Conservation (phyloP, 2,329 filamentous ascomycete species). For the Diaporthe humulicola region DNA sequence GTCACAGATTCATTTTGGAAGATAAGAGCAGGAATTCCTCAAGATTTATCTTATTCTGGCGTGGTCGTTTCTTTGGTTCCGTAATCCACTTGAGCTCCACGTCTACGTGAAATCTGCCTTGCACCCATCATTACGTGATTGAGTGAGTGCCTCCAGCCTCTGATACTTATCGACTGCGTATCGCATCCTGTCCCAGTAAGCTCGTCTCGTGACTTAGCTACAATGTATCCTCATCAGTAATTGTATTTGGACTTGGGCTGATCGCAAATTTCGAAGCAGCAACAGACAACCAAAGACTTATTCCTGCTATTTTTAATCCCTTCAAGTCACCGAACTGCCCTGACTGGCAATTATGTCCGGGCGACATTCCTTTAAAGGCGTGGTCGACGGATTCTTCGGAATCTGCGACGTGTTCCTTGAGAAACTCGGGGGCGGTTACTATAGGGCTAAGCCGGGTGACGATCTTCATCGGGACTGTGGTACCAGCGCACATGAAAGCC, state of each 20-base stretch:
- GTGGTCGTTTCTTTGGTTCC: background rate
- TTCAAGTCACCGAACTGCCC: accelerated
- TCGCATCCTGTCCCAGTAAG: background rate
- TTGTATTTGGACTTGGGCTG: background rate
- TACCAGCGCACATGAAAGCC: background rate
- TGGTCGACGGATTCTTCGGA: constrained; percentile 7
- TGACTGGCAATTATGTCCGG: background rate
- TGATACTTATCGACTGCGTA: background rate
- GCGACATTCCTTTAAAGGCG: constrained; percentile 10
- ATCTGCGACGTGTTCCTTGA: constrained; percentile 28
- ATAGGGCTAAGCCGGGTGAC: constrained; percentile 17
- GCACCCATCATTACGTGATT: background rate
- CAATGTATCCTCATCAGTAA: background rate
- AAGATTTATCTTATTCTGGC: accelerated
- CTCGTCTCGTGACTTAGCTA: background rate
- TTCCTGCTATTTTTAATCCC: background rate
- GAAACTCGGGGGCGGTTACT: constrained; percentile 22
- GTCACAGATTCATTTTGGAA: background rate
- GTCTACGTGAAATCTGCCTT: background rate
- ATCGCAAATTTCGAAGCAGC: background rate
- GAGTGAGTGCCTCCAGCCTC: background rate
- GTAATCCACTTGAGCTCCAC: background rate
- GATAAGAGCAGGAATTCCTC: background rate
- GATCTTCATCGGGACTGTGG: constrained; percentile 1
- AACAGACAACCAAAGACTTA: background rate